Evolutionary conservation across 2,329 filamentous ascomycete genomes (phyloP).

Genomic region (Colletotrichum sp.): DNA sequence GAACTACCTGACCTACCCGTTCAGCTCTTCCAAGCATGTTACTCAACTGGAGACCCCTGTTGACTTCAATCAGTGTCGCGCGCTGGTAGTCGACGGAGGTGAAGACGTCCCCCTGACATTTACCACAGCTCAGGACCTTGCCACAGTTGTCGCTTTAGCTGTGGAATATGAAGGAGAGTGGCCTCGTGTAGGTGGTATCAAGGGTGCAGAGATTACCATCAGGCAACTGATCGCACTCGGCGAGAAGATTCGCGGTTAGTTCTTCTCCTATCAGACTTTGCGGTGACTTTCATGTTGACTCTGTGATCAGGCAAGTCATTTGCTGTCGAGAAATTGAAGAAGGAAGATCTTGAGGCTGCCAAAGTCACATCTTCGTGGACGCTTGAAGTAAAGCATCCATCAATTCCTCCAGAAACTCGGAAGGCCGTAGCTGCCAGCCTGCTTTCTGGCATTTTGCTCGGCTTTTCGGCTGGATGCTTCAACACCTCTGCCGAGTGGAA

Average conservation of each 20-base stretch:
- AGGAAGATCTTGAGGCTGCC: constrained; percentile 52
- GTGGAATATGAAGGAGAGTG: constrained; percentile 49
- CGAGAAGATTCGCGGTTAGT: constrained; percentile 43
- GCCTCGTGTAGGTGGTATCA: constrained; percentile 46
- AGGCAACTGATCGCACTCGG: constrained; percentile 44
- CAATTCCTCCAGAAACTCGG: constrained; percentile 25
- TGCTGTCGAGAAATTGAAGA: constrained; percentile 47
- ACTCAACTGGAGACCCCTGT: constrained; percentile 40
- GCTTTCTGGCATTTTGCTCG: constrained; percentile 38
- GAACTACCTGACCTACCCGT: constrained; percentile 59
- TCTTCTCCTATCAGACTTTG: no score
- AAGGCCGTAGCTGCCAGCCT: constrained; percentile 12
- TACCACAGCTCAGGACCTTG: constrained; percentile 49
- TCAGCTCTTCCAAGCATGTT: constrained; percentile 50
- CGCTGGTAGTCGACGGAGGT: constrained; percentile 44
- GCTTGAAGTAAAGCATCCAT: constrained; percentile 31
- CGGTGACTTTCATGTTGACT: neutral
- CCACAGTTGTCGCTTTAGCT: constrained; percentile 41
- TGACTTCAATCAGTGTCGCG: constrained; percentile 45
- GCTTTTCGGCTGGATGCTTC: constrained; percentile 35
- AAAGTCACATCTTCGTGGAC: constrained; percentile 45
- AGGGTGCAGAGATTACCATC: constrained; percentile 38
- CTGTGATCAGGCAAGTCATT: neutral
- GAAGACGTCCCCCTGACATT: constrained; percentile 48
- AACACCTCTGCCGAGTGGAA: constrained; percentile 50